Percentiles rank a stretch among this genome's conserved stretches.
phyloP scores from a whole-genome alignment of 805 yeast genomes.

The Candida oleophila region DNA sequence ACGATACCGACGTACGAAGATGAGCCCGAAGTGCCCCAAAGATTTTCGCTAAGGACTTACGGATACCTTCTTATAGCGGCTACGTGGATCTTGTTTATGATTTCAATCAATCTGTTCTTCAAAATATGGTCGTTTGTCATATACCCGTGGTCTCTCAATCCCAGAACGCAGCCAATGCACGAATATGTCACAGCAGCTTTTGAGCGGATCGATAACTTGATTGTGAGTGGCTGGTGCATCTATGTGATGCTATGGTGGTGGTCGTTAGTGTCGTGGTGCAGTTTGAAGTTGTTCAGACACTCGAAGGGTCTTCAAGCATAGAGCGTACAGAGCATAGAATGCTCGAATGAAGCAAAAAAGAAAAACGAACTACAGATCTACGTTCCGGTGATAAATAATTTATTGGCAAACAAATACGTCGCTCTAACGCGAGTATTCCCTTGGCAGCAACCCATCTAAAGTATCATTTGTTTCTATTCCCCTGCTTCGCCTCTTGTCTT shows the following conservation, averaged over 20 bases:
- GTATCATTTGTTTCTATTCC: neutral
- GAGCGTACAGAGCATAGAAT: no score
- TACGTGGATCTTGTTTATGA: conserved; percentile 32
- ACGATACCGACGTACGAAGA: conserved; percentile 8
- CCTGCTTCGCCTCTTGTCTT: conserved; percentile 79
- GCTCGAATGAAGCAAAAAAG: no score
- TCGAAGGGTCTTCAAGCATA: conserved; percentile 56
- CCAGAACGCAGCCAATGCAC: conserved; percentile 12
- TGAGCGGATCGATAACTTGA: conserved; percentile 26
- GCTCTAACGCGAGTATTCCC: no score
- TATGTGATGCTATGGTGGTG: conserved; percentile 53
- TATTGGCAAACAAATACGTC: no score
- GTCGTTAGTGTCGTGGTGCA: conserved; percentile 76
- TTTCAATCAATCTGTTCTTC: conserved; percentile 36
- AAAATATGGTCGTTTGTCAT: conserved; percentile 34
- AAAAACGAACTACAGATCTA: no score
- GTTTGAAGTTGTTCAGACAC: conserved; percentile 76
- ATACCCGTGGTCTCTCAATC: conserved; percentile 21
- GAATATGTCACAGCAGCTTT: conserved; percentile 11
- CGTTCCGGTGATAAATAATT: no score
- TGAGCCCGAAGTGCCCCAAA: conserved; percentile 7
- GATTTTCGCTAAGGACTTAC: conserved; percentile 10
- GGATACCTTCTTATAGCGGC: conserved; percentile 29
- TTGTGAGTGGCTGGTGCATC: conserved; percentile 37
- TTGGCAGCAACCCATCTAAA: no score